Evolutionary conservation across 306 rosid genomes (phyloP).

Genomic region (Corylus heterophylla): DNA sequence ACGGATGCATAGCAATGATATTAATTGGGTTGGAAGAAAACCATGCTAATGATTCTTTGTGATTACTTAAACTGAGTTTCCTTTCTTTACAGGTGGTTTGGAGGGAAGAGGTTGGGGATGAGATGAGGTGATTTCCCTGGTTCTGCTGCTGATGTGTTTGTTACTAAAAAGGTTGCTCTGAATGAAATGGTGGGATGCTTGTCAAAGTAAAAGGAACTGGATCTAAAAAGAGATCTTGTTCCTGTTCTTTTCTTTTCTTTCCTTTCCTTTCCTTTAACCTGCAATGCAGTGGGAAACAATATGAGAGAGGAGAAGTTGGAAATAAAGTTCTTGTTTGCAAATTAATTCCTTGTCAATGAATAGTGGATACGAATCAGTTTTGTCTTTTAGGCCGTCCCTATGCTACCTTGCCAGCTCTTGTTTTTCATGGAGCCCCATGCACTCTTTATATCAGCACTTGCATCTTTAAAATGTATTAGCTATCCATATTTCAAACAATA

Average conservation of each 20-base stretch:
- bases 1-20: too few relatives aligned
- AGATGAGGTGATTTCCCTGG: slow-evolving; percentile 27
- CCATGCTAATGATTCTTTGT: slow-evolving; percentile 4
- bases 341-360: slow-evolving; percentile 50
- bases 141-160: slow-evolving; percentile 28
- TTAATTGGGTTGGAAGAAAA: too few relatives aligned
- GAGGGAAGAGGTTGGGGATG: slow-evolving; percentile 51
- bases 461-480: slow-evolving; percentile 12
- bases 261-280: slow-evolving; percentile 26
- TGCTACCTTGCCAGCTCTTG: slow-evolving; percentile 34
- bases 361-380: slow-evolving; percentile 39
- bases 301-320: slow-evolving; percentile 44
- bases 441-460: slow-evolving; percentile 25
- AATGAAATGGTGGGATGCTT: slow-evolving; percentile 30
- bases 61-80: slow-evolving; percentile 16
- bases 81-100: slow-evolving; percentile 62
- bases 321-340: slow-evolving; percentile 36
- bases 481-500: not conserved
- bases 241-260: not conserved
- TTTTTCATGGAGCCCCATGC: slow-evolving; percentile 48
- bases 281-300: slow-evolving; percentile 68
- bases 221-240: slow-evolving; percentile 40
- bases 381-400: slow-evolving; percentile 43
- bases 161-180: slow-evolving; percentile 22
- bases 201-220: slow-evolving; percentile 48